Base-by-base conservation (phyloP, 2,329 filamentous ascomycete species). In the Aspergillus texensis region DNA sequence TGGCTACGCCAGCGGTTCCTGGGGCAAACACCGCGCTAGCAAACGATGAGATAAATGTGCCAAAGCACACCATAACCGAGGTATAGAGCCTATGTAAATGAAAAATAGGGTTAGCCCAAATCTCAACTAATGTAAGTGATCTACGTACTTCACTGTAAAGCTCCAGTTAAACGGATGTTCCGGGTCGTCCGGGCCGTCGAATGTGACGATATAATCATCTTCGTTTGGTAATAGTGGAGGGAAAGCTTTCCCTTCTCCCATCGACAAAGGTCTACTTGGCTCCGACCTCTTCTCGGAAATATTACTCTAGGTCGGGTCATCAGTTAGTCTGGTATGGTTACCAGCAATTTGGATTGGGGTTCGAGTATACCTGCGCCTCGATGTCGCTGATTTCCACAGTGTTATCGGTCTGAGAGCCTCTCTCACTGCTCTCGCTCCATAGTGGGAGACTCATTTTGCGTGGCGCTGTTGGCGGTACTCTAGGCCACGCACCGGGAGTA, bases 11-110 rank as follows among this genome's bases (percentile, higher is more conserved):
- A 8, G 67, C 65, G 1, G 88, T 91, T 4, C 88, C 88, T 16
- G 88, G 81, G 1, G 89, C 90, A 77, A 92, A 92, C 68, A 92
- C 87, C 73, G 86, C 89, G 6, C 76, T 78, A 1, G 80, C 80
- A 57, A 86, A 84, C 0, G 84, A 81, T 3, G 82, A 77, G 5
- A 78, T 74, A 9, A 86, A 74, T 2, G 85, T 85, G 8, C 81
- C 83, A 55, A 81, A 84, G 57, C 72, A 75, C 8, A 67, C 69
- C 1, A 74, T 56, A 9, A 66, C 48, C 3, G 72, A 70, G 19
- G 62, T 64, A 24, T 68, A 71, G 5, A 74, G 56, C 39, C 71
- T 73, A 12, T 2, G 14, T 14, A 12, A 2, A 34, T 14, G 39
- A 41, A 3, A 8, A 19, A 36, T 28, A 10, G 14, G 24, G 11